Conservation (phyloP, 768 basidiomycete genomes). For the Pseudohyphozyma bogoriensis region DNA sequence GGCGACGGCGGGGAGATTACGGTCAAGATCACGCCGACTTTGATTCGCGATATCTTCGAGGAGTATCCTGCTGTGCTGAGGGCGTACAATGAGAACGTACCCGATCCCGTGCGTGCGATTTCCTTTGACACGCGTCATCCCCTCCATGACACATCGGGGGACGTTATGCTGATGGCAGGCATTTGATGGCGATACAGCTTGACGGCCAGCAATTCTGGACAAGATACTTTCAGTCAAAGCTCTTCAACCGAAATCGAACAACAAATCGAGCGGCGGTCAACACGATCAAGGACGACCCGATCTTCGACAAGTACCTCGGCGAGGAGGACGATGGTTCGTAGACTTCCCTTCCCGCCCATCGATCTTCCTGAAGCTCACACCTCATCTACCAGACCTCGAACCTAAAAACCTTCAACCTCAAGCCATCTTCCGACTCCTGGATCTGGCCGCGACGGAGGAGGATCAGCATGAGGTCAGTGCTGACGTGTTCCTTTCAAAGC, state of each 20-base stretch:
- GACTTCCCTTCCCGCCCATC: not conserved
- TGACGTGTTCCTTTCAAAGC: not conserved
- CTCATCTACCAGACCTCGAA: conserved; percentile 52
- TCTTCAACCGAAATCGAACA: conserved; percentile 94
- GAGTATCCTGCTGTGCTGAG: conserved; percentile 90
- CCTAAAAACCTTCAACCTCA: conserved; percentile 56
- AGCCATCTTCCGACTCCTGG: conserved; percentile 62
- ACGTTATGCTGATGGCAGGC: not conserved
- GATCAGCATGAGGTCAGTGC: conserved; percentile 72
- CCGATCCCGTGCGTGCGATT: conserved; percentile 54
- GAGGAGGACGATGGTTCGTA: conserved; percentile 80
- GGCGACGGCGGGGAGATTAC: conserved; percentile 76
- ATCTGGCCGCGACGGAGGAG: conserved; percentile 75
- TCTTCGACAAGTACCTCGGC: conserved; percentile 94
- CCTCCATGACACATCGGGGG: too few species aligned
- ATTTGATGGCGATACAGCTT: conserved; percentile 53
- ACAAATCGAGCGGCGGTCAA: conserved; percentile 63
- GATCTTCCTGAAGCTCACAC: not conserved
- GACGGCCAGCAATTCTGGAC: conserved; percentile 90
- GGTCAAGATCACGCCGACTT: conserved; percentile 78
- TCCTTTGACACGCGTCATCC: too few species aligned
- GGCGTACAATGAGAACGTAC: conserved; percentile 88
- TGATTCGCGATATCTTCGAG: conserved; percentile 92
- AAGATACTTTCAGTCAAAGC: conserved; percentile 88
- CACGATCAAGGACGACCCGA: conserved; percentile 78